A percentile compares a stretch with the other conserved stretches of the same genome.
Evolutionary conservation across 164 flowering plant species (phyloP).

Genomic region (Chimonanthus praecox): DNA sequence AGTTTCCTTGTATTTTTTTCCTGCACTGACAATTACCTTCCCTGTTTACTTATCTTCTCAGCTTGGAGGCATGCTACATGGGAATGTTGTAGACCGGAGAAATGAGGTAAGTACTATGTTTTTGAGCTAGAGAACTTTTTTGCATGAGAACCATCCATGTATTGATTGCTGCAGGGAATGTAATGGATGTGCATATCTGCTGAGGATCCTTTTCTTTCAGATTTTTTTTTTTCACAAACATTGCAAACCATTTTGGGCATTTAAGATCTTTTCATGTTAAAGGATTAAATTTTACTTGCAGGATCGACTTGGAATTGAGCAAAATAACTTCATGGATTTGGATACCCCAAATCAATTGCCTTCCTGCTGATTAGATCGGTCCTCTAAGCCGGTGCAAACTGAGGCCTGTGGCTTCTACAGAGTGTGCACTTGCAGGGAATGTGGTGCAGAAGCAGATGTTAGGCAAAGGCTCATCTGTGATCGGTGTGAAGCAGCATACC

Average conservation of each 20-base stretch:
- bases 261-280: slow-evolving; percentile 1
- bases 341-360: slow-evolving; percentile 17
- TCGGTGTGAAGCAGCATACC: slow-evolving; percentile 75
- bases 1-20: neutral
- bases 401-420: slow-evolving; percentile 24
- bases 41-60: slow-evolving; percentile 10
- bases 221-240: neutral
- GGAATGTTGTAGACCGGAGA: slow-evolving; percentile 18
- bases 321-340: slow-evolving; percentile 7
- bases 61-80: slow-evolving; percentile 23
- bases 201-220: neutral
- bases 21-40: neutral
- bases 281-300: slow-evolving; percentile 8
- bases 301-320: slow-evolving; percentile 12
- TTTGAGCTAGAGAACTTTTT: neutral
- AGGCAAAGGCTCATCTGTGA: slow-evolving; percentile 61
- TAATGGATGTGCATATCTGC: neutral
- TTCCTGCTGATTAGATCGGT: slow-evolving; percentile 25
- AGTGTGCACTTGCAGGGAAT: slow-evolving; percentile 31
- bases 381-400: slow-evolving; percentile 32
- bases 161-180: neutral
- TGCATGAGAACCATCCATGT: neutral
- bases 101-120: slow-evolving; percentile 27
- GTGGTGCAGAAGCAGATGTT: slow-evolving; percentile 40
- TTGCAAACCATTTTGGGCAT: neutral